Base-by-base conservation (phyloP, 164 flowering plant genomes). In the Protea cynaroides region DNA sequence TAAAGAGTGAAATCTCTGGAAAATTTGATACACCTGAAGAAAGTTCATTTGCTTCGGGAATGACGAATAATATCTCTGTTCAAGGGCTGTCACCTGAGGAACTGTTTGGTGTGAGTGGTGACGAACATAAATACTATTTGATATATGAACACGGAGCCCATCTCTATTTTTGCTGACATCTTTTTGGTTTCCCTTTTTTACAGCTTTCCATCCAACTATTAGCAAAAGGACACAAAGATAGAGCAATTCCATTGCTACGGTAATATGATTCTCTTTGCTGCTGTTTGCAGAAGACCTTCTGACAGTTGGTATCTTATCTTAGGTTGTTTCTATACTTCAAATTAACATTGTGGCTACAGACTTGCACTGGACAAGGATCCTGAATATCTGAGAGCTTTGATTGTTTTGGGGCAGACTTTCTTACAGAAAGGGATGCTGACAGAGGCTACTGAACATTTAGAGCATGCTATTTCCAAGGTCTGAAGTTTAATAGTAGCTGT, bases 331-430 rank as follows among this genome's bases (percentile, higher is more conserved):
- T 71, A 10, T 19, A 61, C 58, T 49, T 36, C 22, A 47, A 58
- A 38, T 34, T 24, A 62, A 23, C 18, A 13, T 25, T 69, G 66
- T 65, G 58, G 5, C 72, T 67, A 14, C 80, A 92, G 99, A 67
- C 52, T 84, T 66, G 99, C 97, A 54, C 81, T 86, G 69, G 72
- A 80, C 49, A 89, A 90, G 75, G 96, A 92, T 72, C 92, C 97
- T 46, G 90, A 80, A 19, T 74, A 76, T 63, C 74, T 79, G 17
- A 74, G 75, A 64, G 89, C 94, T 57, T 62, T 80, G 76, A 66
- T 83, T 72, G 68, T 84, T 21, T 63, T 88, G 82, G 99, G 99
- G 34, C 87, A 90, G 68, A 71, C 81, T 62, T 66, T 85, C 25
- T 64, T 89, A 68, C 84, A 82, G 38, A 72, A 80, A 54, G 83